A percentile compares a stretch with the other conserved stretches of the same genome.
phyloP scores from a whole-genome alignment of 2,329 filamentous ascomycete genomes.

The Epichloe aotearoae region DNA sequence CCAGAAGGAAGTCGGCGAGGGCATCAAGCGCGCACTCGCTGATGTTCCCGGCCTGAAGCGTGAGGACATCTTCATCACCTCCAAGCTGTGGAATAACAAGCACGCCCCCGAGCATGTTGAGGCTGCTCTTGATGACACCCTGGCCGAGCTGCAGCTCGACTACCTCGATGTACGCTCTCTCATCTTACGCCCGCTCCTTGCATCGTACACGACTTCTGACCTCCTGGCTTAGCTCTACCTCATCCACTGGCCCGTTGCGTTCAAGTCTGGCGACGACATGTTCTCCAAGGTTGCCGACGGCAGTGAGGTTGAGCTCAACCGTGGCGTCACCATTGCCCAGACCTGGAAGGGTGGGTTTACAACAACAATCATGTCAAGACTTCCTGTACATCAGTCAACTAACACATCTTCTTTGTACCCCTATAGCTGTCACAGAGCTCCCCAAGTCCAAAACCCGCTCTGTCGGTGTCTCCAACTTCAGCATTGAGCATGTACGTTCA shows the following conservation, averaged over 20 bases:
- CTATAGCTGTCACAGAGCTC: conserved; percentile 37
- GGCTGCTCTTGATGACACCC: conserved; percentile 39
- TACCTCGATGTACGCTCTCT: conserved; percentile 38
- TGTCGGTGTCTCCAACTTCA: conserved; percentile 64
- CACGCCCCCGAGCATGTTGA: conserved; percentile 48
- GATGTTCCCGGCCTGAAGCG: conserved; percentile 39
- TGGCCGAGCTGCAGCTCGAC: conserved; percentile 41
- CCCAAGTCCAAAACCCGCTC: conserved; percentile 48
- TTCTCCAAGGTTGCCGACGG: conserved; percentile 30
- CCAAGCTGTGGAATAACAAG: conserved; percentile 51
- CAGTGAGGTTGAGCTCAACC: conserved; percentile 27
- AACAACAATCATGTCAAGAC: background rate
- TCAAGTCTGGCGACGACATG: conserved; percentile 25
- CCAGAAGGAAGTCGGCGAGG: conserved; percentile 44
- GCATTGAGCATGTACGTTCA: conserved; percentile 34
- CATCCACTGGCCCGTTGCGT: conserved; percentile 49
- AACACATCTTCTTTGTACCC: background rate
- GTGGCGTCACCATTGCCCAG: conserved; percentile 25
- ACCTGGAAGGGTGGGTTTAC: conserved; percentile 29
- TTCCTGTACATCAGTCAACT: background rate
- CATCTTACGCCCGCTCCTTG: background rate
- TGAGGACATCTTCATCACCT: conserved; percentile 48
- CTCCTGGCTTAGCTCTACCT: conserved; percentile 36
- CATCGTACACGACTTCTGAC: background rate
- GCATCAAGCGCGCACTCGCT: conserved; percentile 33